Evolutionary conservation across 2,329 filamentous ascomycete genomes (phyloP).

Genomic region (Neonectria magnoliae): DNA sequence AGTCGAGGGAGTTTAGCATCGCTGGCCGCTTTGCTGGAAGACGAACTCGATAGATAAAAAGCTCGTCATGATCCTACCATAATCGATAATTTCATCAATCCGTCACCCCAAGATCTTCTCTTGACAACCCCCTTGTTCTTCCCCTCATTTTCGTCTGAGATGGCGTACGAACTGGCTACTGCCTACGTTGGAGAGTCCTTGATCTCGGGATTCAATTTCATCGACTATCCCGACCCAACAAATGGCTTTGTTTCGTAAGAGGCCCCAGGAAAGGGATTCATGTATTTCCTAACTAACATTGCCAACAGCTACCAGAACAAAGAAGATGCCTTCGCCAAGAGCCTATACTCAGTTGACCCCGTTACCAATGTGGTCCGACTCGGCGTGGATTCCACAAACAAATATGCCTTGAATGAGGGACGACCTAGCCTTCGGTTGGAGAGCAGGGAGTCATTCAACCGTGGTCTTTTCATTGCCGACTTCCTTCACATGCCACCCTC

Average conservation of each 20-base stretch:
- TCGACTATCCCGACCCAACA: conserved; percentile 67
- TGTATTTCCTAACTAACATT: conserved; percentile 20
- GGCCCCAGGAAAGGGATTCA: conserved; percentile 24
- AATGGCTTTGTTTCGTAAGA: conserved; percentile 74
- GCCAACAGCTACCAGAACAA: conserved; percentile 55
- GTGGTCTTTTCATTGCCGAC: conserved; percentile 77
- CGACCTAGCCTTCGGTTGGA: conserved; percentile 72
- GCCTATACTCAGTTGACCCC: conserved; percentile 55
- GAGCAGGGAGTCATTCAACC: conserved; percentile 70
- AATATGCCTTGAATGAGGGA: conserved; percentile 51
- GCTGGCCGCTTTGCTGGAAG: conserved; percentile 15
- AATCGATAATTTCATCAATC: conserved; percentile 1
- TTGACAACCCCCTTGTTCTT: conserved; percentile 17
- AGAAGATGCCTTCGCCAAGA: conserved; percentile 50
- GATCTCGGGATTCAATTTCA: conserved; percentile 61
- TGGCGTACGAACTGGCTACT: conserved; percentile 55
- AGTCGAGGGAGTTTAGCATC: conserved; percentile 20
- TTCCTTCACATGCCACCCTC: conserved; percentile 78
- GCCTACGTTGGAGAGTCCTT: conserved; percentile 57
- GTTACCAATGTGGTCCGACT: conserved; percentile 55
- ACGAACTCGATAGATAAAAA: conserved; percentile 35
- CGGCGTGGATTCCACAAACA: conserved; percentile 55
- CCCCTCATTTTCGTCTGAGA: conserved; percentile 27
- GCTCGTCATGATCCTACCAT: conserved; percentile 17
- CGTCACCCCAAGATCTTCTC: conserved; percentile 1